Base-by-base conservation (phyloP, 2,329 filamentous ascomycete genomes). In the Aspergillus sergii region DNA sequence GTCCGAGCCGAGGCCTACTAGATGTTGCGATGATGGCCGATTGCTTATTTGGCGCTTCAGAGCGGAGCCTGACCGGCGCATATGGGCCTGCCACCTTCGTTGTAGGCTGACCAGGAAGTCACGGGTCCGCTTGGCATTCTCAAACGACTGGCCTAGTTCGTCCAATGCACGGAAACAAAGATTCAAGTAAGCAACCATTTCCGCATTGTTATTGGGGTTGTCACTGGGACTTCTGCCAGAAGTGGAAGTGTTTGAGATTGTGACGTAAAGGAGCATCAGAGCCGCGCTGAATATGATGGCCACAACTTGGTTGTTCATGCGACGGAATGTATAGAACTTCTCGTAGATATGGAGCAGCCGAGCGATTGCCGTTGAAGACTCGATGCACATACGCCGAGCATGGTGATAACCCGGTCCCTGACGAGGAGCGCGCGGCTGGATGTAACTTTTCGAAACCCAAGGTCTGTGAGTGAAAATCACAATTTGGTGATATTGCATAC, bases 251-350 rank as follows among this genome's bases (percentile, higher is more conserved):
- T 70, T 73, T 5, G 76, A 77, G 21, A 77, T 74, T 1, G 75
- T 79, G 41, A 76, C 74, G 41, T 77, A 78, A 5, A 78, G 74
- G 8, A 78, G 69, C 70, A 78, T 78, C 5, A 82, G 69, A 1
- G 79, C 79, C 1, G 80, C 79, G 16, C 78, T 80, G 67, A 80
- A 81, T 16, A 80, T 79, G 21, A 82, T 79, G n/a, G 76, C 75
- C 11, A 81, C 78, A 0, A 79, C 78, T 57, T 81, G 75, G 61
- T 80, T 77, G 68, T 81, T 81, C 69, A 80, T 78, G n/a, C 75
- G 71, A 26, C 76, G 75, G 71, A 81, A 79, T 1, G 77, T 78
- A 63, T 80, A 82, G 32, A 75, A 72, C 19, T 73, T 75, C 51
- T 80, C 78, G 64, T 81, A 82, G 7, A 78, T 69, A 21, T 75